Evolutionary conservation across 768 basidiomycete species (phyloP), one percentile per base, ranked within the genome.

Genomic region (Panaeolus papilionaceus): DNA sequence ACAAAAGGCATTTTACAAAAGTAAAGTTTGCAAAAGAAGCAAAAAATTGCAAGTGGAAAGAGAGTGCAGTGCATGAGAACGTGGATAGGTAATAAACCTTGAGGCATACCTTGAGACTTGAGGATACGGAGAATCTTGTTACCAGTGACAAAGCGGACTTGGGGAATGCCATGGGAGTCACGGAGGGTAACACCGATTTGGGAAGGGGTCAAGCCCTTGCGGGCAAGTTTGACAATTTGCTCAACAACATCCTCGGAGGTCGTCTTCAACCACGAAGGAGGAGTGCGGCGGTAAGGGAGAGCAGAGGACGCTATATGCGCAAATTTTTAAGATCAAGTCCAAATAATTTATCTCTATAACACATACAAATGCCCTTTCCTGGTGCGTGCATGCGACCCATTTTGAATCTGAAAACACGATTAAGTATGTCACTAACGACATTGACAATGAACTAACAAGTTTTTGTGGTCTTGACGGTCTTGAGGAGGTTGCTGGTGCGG

Each of bases 321-420:
- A 10, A 42, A 54, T 38, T 14, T 67, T 20, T 67, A 49, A 37
- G 58, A 38, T 49, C 47, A 12, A 8, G 47, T 49, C 47, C 9
- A 8, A 26, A 49, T 20, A 6, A 54, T 23, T 58, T 63, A 28
- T 61, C 9, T 16, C 28, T 16, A 51, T 51, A 28, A 23, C 67
- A 89, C 92, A 75, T 82, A 95, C 93, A 94, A 87, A 99, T 98
- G 89, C 96, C 97, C 95, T 99, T 99, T 84, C 95, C 95, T 83
- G 96, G 95, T 89, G 96, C 96, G 89, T 99, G 97, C 95, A 98
- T 96, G 79, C 96, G 95, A 93, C 92, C 93, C 93, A 95, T 95
- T 84, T 74, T 83, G 79, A 76, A 70, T 83, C 80, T 86, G 37
- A 63, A 16, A 12, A 64, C 10, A 3, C 64, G 73, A 58, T 73